Evolutionary conservation across 129 eudicot genomes (phyloP), one percentile per base, ranked within the genome.

Genomic region (Deinandra increscens): DNA sequence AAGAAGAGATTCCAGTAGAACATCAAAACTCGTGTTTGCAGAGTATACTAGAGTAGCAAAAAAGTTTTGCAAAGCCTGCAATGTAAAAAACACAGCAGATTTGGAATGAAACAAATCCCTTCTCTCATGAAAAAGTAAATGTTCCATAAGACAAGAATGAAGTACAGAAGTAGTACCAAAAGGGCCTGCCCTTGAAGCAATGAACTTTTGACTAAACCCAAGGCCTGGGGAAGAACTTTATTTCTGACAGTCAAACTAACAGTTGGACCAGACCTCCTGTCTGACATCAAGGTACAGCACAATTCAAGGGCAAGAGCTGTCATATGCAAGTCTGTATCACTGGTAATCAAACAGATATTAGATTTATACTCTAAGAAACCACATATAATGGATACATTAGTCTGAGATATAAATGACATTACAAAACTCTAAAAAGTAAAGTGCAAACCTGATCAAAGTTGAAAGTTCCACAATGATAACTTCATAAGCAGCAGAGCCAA

Each of bases 101-200:
- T 39, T n/a, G 20, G 31, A 37, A 42, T 36, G 19, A 19, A 71
- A 18, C 22, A 73, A 66, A 14, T 13, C 10, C 6, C 22, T 17
- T 53, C 15, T 37, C 61, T 4, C n/a, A 38, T 6, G 11, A 38
- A 9, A 53, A 49, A 23, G 48, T n/a, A 44, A 54, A 51, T 3
- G 59, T 45, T 39, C 66, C 14, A 41, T 26, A 75, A 63, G 2
- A 61, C 14, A 17, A 60, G 56, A 23, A 3, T 45, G 43, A n/a
- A n/a, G n/a, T n/a, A n/a, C n/a, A n/a, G n/a, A 70, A 37, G 55
- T 62, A n/a, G 36, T 89, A 93, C 98, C 95, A 64, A 68, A 79
- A 94, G 99, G 36, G 99, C 97, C 45, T 94, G 99, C 39, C 99
- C 99, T 83, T 94, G 99, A 31, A 94, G 97, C 80, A 94, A 80